phyloP scores from a whole-genome alignment of 2,329 filamentous ascomycete species.

The Aspergillus sp. region DNA sequence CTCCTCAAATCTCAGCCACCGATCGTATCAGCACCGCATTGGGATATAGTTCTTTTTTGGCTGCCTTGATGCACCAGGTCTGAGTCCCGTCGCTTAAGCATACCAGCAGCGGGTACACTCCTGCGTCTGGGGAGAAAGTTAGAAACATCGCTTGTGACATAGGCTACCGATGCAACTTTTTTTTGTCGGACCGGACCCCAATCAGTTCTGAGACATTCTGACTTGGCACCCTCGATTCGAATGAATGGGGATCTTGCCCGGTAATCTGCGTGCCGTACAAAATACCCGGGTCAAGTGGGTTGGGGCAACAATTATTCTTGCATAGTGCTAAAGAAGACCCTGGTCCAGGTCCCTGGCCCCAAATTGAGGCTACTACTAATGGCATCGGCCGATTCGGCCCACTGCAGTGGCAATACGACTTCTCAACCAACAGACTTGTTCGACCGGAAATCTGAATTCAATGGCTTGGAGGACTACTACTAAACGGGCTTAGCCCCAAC shows the following conservation, averaged over 20 bases:
- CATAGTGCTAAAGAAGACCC: neutral
- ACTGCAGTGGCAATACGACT: neutral
- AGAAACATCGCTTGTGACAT: neutral
- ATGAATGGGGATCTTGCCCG: neutral
- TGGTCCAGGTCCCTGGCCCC: conserved; percentile 1
- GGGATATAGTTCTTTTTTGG: neutral
- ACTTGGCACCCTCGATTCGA: neutral
- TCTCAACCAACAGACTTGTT: neutral
- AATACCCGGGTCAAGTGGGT: neutral
- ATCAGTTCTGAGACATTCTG: neutral
- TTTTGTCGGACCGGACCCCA: neutral
- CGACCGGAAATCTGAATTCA: no score
- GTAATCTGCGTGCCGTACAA: neutral
- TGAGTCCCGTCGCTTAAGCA: neutral
- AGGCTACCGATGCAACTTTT: neutral
- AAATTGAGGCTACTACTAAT: conserved; percentile 1
- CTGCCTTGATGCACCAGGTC: neutral
- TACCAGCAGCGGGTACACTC: neutral
- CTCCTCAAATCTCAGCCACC: neutral
- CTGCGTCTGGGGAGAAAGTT: neutral
- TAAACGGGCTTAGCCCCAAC: no score
- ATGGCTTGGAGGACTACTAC: no score
- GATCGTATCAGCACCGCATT: neutral
- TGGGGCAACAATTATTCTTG: neutral
- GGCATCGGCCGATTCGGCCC: neutral